A percentile compares a stretch with the other conserved stretches of the same genome.
These are phyloP conservation scores for Jamesozyma lodderae DNA, from an alignment of 805 yeast genomes.

Conservation along the genomic window DNA sequence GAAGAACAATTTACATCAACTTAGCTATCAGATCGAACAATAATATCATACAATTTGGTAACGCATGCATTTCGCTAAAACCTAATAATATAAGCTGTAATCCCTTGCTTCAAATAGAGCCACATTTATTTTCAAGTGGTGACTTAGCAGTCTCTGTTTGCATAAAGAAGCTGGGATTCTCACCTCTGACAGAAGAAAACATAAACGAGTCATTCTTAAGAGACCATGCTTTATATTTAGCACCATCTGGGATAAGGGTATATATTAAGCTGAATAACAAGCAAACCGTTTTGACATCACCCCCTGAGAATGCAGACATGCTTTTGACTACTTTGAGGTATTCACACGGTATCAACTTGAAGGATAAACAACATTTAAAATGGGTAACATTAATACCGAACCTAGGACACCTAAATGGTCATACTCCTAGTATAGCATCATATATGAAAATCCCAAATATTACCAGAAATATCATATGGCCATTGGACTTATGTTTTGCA, in stretches of 20 bases:
- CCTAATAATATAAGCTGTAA: neutral
- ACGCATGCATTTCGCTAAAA: slow-evolving; percentile 31
- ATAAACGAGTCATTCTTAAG: slow-evolving; percentile 19
- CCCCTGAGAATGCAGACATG: slow-evolving; percentile 36
- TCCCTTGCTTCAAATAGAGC: slow-evolving; percentile 34
- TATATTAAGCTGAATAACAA: slow-evolving; percentile 31
- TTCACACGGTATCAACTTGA: slow-evolving; percentile 31
- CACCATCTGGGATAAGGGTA: slow-evolving; percentile 49
- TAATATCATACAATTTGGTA: slow-evolving; percentile 42
- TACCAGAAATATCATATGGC: slow-evolving; percentile 59
- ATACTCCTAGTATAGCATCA: slow-evolving; percentile 52
- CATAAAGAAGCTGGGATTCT: slow-evolving; percentile 27
- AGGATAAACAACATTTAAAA: slow-evolving; percentile 24
- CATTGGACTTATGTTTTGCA: slow-evolving; percentile 52
- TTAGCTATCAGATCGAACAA: slow-evolving; percentile 27
- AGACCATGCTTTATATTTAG: slow-evolving; percentile 38
- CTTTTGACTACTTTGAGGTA: slow-evolving; percentile 32
- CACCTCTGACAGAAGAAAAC: slow-evolving; percentile 26
- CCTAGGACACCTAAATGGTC: slow-evolving; percentile 56
- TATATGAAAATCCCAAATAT: slow-evolving; percentile 45
- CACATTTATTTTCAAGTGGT: slow-evolving; percentile 39
- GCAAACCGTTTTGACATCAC: slow-evolving; percentile 30
- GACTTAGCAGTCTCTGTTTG: slow-evolving; percentile 34
- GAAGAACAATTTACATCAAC: slow-evolving; percentile 33
- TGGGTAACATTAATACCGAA: slow-evolving; percentile 70